Percentiles rank a stretch among this genome's conserved stretches.
These are phyloP conservation scores for Thinopyrum elongatum DNA, from an alignment of 176 grass and related monocot species.

Conservation along the genomic window DNA sequence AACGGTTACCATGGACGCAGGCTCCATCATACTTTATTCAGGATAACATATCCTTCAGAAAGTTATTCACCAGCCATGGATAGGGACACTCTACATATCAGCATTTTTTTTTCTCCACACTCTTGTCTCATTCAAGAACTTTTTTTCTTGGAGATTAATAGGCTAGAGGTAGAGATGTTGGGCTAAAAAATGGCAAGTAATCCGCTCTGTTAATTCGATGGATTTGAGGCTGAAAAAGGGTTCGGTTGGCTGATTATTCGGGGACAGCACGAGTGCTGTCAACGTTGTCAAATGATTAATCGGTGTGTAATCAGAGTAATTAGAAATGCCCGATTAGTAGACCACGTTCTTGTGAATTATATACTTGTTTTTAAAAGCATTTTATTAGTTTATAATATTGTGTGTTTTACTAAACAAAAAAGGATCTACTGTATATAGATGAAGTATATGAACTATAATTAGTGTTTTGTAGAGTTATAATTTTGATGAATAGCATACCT, in stretches of 20 bases:
- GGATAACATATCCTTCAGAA: slow-evolving; percentile 9
- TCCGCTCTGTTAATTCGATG: neutral
- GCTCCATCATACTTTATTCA: slow-evolving; percentile 4
- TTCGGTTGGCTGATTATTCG: neutral
- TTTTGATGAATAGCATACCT: neutral
- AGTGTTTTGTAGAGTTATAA: neutral
- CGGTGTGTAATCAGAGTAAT: neutral
- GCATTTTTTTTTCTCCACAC: neutral
- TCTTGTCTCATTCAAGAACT: neutral
- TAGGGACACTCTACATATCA: neutral
- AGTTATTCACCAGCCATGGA: neutral
- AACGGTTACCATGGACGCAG: slow-evolving; percentile 15
- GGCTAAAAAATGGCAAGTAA: neutral
- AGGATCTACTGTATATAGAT: neutral
- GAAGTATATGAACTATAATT: neutral
- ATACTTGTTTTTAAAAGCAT: neutral
- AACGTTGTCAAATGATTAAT: neutral
- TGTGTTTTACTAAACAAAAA: neutral
- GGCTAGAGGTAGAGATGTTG: neutral
- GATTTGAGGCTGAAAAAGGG: neutral
- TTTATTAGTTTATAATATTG: neutral
- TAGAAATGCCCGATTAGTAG: neutral
- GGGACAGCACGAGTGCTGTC: neutral
- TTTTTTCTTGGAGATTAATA: neutral
- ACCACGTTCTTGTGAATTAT: neutral